Percentiles rank a stretch among this genome's conserved stretches.
phyloP scores from a whole-genome alignment of 768 basidiomycete genomes.

The Lactarius sp. region DNA sequence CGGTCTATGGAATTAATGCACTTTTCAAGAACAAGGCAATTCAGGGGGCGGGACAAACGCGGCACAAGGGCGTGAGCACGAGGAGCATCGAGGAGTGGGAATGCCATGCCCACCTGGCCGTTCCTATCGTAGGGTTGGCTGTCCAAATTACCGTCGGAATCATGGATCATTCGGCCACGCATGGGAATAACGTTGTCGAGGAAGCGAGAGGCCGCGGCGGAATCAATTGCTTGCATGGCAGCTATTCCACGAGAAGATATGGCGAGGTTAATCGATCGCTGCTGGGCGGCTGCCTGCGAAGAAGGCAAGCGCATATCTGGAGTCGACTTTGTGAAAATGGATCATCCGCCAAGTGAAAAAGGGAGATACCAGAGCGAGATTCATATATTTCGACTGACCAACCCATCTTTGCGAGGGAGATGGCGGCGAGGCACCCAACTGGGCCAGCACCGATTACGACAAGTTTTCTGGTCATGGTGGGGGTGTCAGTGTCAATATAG shows the following conservation, averaged over 20 bases:
- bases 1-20: slow-evolving; percentile 94
- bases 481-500: neutral
- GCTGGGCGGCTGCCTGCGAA: slow-evolving; percentile 58
- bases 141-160: slow-evolving; percentile 59
- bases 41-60: slow-evolving; percentile 29
- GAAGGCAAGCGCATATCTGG: slow-evolving; percentile 71
- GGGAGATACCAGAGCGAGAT: slow-evolving; percentile 59
- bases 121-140: slow-evolving; percentile 87
- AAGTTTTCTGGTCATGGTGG: slow-evolving; percentile 36
- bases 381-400: slow-evolving; percentile 83
- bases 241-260: slow-evolving; percentile 91
- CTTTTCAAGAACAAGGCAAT: slow-evolving; percentile 40
- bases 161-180: slow-evolving; percentile 95
- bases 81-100: slow-evolving; percentile 11
- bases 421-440: slow-evolving; percentile 88
- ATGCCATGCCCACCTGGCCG: slow-evolving; percentile 61
- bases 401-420: slow-evolving; percentile 79
- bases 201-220: slow-evolving; percentile 61
- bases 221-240: slow-evolving; percentile 78
- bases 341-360: slow-evolving; percentile 5
- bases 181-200: slow-evolving; percentile 84
- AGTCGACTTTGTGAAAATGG: neutral
- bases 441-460: slow-evolving; percentile 85
- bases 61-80: slow-evolving; percentile 26
- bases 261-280: slow-evolving; percentile 93